Percentiles rank a stretch among this genome's conserved stretches.
Evolutionary conservation across 2,329 filamentous ascomycete species (phyloP).

Genomic region (Fusarium sp.): DNA sequence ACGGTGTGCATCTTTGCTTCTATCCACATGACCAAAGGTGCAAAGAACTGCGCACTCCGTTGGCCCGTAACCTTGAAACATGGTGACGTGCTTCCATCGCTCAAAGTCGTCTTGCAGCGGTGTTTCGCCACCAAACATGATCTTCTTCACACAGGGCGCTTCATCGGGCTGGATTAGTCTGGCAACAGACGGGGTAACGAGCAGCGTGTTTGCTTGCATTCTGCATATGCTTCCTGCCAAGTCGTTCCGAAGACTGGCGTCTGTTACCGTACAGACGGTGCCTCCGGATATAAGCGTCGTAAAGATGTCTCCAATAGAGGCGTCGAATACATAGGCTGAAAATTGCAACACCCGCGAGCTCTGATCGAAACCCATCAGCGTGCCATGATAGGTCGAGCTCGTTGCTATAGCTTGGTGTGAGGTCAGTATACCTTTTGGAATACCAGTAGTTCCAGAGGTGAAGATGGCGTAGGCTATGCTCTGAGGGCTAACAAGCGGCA

Average conservation of each 20-base stretch:
- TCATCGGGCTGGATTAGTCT: not conserved
- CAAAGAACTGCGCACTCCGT: slow-evolving; percentile 1
- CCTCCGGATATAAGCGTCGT: slow-evolving; percentile 33
- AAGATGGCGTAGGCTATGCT: slow-evolving; percentile 15
- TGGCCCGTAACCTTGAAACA: not conserved
- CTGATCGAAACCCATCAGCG: not conserved
- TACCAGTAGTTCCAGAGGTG: slow-evolving; percentile 31
- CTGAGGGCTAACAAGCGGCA: not conserved
- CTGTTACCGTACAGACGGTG: slow-evolving; percentile 38
- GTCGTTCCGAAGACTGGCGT: slow-evolving; percentile 28
- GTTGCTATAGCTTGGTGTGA: slow-evolving; percentile 18
- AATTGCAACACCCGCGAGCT: slow-evolving; percentile 27
- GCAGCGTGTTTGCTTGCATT: slow-evolving; percentile 7
- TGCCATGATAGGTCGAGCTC: slow-evolving; percentile 1
- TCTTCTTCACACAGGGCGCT: not conserved
- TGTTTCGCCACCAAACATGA: not conserved
- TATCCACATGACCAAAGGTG: not conserved
- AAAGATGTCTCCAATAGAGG: slow-evolving; percentile 32
- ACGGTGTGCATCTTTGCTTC: not conserved
- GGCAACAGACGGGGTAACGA: not conserved
- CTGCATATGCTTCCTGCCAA: slow-evolving; percentile 25
- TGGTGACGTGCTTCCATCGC: not conserved
- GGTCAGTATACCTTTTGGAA: slow-evolving; percentile 23
- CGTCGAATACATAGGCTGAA: slow-evolving; percentile 39
- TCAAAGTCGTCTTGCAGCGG: slow-evolving; percentile 7